Evolutionary conservation across 208 protist species (phyloP), one percentile per base, ranked within the genome.

Genomic region (Wallacemonas collosoma): DNA sequence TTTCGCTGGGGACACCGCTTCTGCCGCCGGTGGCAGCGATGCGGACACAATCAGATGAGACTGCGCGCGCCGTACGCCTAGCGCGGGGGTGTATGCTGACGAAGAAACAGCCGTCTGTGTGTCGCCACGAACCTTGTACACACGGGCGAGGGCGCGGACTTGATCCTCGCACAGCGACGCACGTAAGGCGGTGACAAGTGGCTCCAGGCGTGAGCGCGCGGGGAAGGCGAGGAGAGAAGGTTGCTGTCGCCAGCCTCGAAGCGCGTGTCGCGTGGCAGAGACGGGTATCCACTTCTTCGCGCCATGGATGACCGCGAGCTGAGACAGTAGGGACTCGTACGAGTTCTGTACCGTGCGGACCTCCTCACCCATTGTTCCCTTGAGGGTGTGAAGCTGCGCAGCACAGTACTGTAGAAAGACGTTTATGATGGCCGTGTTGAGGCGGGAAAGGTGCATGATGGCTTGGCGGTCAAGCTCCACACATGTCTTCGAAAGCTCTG

Each of bases 351-450:
- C 60, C 38, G 4, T 4, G 11, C 17, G 38, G 47, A 74, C 26
- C 67, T 78, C 80, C n/a, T 64, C 62, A 9, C 55, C 43, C 47
- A 74, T 75, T 38, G 69, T 62, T 2, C 73, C 72, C 17, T 56
- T 43, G 51, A 82, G 63, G 36, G 80, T 51, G 50, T 66, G 57
- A n/a, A 91, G 26, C 35, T 72, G 68, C 14, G 75, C 54, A 6
- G 79, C 76, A 44, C 77, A 82, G 5, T 78, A 68, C 58, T 87
- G 83, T 7, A 89, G 68, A 36, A 95, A 85, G 54, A 86, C 87
- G 64, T 95, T 95, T 53, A 95, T 92, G 2, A 95, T 73, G 72
- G 93, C 90, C 64, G 90, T 95, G 76, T 93, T 93, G 40, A 93
- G 60, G 43, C 87, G 88, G 2, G 88, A 88, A 5, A 95, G 71